A percentile compares a stretch with the other conserved stretches of the same genome.
phyloP scores from a whole-genome alignment of 768 basidiomycete genomes.

The Boletus coccyginus region DNA sequence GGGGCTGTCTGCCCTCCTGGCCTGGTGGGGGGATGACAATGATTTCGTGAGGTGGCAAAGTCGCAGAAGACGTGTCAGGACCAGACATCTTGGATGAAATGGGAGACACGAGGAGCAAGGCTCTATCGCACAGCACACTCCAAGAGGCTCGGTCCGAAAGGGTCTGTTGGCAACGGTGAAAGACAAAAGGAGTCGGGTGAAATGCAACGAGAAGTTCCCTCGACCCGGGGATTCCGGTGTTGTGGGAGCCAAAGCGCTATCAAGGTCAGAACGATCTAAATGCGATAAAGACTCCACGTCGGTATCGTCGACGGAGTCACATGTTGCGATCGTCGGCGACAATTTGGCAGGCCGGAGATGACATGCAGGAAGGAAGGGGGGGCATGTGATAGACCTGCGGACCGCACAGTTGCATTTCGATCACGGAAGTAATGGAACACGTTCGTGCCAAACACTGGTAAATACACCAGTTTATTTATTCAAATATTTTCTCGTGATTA shows the following conservation, averaged over 20 bases:
- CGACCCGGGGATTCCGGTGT: slow-evolving; percentile 15
- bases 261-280: slow-evolving; percentile 8
- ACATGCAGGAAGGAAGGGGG: neutral
- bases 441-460: too few species aligned
- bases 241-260: slow-evolving; percentile 12
- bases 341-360: slow-evolving; percentile 7
- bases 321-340: slow-evolving; percentile 2
- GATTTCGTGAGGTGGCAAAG: slow-evolving; percentile 54
- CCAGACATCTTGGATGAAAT: slow-evolving; percentile 13
- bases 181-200: slow-evolving; percentile 14
- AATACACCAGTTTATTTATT: neutral
- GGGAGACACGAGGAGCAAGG: slow-evolving; percentile 1
- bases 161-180: neutral
- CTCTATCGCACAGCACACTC: slow-evolving; percentile 16
- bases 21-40: slow-evolving; percentile 41
- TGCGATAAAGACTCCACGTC: neutral
- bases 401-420: neutral
- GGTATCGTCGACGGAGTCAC: neutral
- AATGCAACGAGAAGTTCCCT: slow-evolving; percentile 5
- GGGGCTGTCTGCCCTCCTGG: slow-evolving; percentile 37
- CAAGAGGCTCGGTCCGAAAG: slow-evolving; percentile 8
- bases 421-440: neutral
- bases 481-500: slow-evolving; percentile 10
- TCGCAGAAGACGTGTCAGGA: slow-evolving; percentile 7
- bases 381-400: slow-evolving; percentile 6